Conservation (phyloP, 768 basidiomycete species). For the Russula emetica region DNA sequence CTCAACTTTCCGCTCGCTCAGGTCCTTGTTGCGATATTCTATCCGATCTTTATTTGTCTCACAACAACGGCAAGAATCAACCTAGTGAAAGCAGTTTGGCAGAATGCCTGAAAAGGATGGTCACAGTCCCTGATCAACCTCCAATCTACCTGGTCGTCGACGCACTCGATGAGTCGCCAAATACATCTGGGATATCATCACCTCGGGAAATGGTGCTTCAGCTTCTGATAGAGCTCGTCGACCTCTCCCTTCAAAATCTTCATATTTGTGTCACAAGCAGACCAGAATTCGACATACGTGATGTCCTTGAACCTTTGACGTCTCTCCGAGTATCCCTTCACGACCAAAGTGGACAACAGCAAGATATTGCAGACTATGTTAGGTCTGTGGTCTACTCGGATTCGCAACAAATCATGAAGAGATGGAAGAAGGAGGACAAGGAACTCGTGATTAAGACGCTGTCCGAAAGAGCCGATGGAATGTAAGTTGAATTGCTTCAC, state of each 20-base stretch:
- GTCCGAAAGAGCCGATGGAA: conserved; percentile 9
- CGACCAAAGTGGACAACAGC: conserved; percentile 5
- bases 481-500: neutral
- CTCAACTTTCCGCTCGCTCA: neutral
- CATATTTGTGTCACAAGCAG: conserved; percentile 7
- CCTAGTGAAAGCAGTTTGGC: neutral
- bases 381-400: conserved; percentile 1
- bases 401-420: conserved; percentile 1
- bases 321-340: neutral
- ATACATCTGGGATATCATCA: neutral
- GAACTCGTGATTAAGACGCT: neutral
- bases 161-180: conserved; percentile 12
- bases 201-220: neutral
- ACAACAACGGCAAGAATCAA: neutral
- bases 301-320: neutral
- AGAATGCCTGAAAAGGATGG: conserved; percentile 6
- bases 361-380: neutral
- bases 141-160: conserved; percentile 8
- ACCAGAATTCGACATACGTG: conserved; percentile 6
- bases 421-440: conserved; percentile 5
- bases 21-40: neutral
- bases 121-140: neutral
- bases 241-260: neutral
- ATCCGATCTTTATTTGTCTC: neutral
- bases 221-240: conserved; percentile 2